These are phyloP conservation scores for Podaxis carcinomalis DNA, from an alignment of 768 basidiomycete species.

Conservation along the genomic window DNA sequence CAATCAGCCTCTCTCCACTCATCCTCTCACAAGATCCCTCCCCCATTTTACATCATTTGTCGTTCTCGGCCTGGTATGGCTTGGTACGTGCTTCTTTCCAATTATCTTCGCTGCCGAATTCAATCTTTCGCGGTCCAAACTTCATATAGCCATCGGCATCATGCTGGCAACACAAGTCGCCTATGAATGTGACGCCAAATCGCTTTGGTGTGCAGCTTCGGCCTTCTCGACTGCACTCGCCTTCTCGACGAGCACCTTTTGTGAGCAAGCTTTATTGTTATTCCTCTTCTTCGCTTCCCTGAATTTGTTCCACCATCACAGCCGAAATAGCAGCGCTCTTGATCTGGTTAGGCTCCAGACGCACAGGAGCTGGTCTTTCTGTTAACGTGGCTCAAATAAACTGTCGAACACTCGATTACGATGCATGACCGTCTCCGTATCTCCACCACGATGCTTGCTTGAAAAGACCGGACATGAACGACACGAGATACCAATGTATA, in stretches of 20 bases:
- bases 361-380: slow-evolving; percentile 22
- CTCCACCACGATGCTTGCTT: not conserved
- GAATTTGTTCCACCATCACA: slow-evolving; percentile 7
- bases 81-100: slow-evolving; percentile 20
- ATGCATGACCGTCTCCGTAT: not conserved
- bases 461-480: not conserved
- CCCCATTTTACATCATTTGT: slow-evolving; percentile 30
- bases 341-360: slow-evolving; percentile 19
- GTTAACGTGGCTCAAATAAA: slow-evolving; percentile 26
- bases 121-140: not conserved
- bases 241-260: slow-evolving; percentile 27
- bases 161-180: slow-evolving; percentile 30
- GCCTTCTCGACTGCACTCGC: slow-evolving; percentile 28
- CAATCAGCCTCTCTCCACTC: slow-evolving; percentile 23
- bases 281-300: not conserved
- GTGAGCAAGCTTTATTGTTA: slow-evolving; percentile 16
- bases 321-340: slow-evolving; percentile 21
- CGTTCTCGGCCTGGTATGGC: slow-evolving; percentile 25
- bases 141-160: slow-evolving; percentile 24
- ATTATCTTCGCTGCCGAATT: not conserved
- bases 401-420: slow-evolving; percentile 12
- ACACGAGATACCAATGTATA: not conserved
- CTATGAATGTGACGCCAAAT: slow-evolving; percentile 26
- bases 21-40: slow-evolving; percentile 26
- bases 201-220: slow-evolving; percentile 29